Evolutionary conservation across 2,329 filamentous ascomycete genomes (phyloP).

Genomic region (Huntiella savannae): DNA sequence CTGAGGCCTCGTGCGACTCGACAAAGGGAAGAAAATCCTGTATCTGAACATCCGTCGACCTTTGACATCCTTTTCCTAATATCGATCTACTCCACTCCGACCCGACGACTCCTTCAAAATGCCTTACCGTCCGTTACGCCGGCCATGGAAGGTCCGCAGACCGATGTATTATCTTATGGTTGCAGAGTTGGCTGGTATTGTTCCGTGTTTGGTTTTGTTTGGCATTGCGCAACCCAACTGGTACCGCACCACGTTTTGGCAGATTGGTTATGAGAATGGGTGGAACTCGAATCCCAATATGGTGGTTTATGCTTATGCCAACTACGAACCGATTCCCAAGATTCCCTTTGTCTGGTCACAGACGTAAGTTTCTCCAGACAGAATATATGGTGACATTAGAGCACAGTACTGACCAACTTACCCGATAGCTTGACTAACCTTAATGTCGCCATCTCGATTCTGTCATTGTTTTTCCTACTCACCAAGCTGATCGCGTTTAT

Average conservation of each 20-base stretch:
- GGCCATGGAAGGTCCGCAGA: constrained; percentile 36
- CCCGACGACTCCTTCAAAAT: background rate
- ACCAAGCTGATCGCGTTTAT: constrained; percentile 50
- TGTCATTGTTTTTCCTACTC: constrained; percentile 58
- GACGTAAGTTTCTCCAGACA: constrained; percentile 33
- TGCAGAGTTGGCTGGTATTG: constrained; percentile 44
- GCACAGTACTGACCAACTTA: constrained; percentile 10
- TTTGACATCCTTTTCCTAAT: background rate
- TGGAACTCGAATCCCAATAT: constrained; percentile 58
- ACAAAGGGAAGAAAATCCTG: background rate
- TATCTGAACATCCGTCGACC: background rate
- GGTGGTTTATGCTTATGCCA: constrained; percentile 54
- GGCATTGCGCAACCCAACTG: constrained; percentile 55
- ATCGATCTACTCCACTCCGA: background rate
- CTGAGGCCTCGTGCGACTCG: too few relatives aligned
- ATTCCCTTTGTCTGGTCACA: constrained; percentile 55
- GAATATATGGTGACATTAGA: constrained; percentile 7
- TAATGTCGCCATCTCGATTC: constrained; percentile 58
- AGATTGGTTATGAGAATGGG: constrained; percentile 47
- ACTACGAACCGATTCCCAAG: constrained; percentile 41
- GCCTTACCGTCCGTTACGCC: constrained; percentile 36
- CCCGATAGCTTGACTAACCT: constrained; percentile 45
- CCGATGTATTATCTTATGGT: constrained; percentile 45
- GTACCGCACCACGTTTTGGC: constrained; percentile 55
- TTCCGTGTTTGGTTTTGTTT: constrained; percentile 50